Percentiles rank a stretch among this genome's conserved stretches.
These are phyloP conservation scores for Lignosus rhinocerotis DNA, from an alignment of 1,284 basidiomycete species.

Conservation along the genomic window DNA sequence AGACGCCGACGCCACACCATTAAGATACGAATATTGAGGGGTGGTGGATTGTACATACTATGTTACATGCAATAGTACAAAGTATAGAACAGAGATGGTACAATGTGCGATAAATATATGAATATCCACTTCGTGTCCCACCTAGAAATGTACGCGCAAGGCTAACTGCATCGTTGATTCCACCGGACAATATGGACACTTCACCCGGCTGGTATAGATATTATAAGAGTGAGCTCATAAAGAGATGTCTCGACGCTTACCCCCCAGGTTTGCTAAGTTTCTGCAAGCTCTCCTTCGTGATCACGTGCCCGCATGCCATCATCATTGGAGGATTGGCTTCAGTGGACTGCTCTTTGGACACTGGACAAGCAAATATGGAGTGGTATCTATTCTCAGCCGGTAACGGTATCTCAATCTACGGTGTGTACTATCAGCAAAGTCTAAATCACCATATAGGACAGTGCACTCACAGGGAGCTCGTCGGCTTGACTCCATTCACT, in stretches of 20 bases:
- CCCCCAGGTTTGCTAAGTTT: conserved; percentile 85
- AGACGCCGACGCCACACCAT: too few species aligned
- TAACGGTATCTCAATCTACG: conserved; percentile 91
- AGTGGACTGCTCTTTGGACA: conserved; percentile 96
- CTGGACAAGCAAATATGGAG: conserved; percentile 96
- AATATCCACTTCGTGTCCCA: neutral
- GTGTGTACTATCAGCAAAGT: neutral
- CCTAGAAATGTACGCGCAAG: conserved; percentile 72
- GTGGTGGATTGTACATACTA: neutral
- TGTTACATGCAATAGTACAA: conserved; percentile 11
- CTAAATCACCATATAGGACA: neutral
- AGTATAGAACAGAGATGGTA: too few species aligned
- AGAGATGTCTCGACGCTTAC: conserved; percentile 48
- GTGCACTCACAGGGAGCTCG: conserved; percentile 72
- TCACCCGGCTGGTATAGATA: conserved; percentile 60
- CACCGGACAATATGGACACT: conserved; percentile 88
- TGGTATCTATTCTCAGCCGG: conserved; percentile 88
- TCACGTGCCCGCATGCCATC: conserved; percentile 94
- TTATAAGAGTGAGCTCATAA: neutral
- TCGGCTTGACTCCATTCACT: conserved; percentile 89
- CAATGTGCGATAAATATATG: too few species aligned
- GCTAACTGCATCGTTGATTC: conserved; percentile 65
- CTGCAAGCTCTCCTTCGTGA: conserved; percentile 85
- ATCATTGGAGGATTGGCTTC: conserved; percentile 97
- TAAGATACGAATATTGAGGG: neutral